Evolutionary conservation across 2,329 filamentous ascomycete species (phyloP), one percentile per base, ranked within the genome.

Genomic region (Botrytis tulipae): DNA sequence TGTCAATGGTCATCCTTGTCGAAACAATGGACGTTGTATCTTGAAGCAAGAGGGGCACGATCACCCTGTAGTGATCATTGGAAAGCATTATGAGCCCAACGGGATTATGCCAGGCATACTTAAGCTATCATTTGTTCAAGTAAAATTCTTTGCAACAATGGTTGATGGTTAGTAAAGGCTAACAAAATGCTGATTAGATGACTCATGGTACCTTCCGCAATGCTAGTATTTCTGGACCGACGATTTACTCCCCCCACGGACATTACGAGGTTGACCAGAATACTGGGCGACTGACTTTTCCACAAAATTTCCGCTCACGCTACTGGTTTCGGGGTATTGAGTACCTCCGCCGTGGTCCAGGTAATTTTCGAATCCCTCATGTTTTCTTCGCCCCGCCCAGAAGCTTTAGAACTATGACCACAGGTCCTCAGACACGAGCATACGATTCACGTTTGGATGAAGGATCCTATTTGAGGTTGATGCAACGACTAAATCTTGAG

Each of bases 401-500:
- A 4, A 7, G n/a, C 14, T 9, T 54, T 40, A 3, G 4, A n/a
- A 67, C 65, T 37, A 67, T 67, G 35, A 40, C 12, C 22, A 4
- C 0, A 2, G 46, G 35, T 51, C 25, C 18, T 37, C 8, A 3
- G 16, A 46, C 65, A 7, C 35, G 37, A 29, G 65, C 32, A 14
- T 67, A 29, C 16, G 46, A 54, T 40, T n/a, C 32, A 54, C 32
- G 46, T 18, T 67, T 67, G 9, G 65, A 67, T 54, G 35, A 54
- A 29, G 65, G 46, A 40, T 67, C 65, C 4, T 67, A 67, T 54
- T 3, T 54, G 25, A 67, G 46, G 46, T n/a, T 67, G 22, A 67
- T 67, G 46, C 46, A 67, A 20, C 35, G 65, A 67, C 35, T 67
- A 10, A 54, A 67, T 67, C 65, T 67, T 37, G 25, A 67, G 16